phyloP scores from a whole-genome alignment of 208 protist genomes.

The Giardia duodenalis region DNA sequence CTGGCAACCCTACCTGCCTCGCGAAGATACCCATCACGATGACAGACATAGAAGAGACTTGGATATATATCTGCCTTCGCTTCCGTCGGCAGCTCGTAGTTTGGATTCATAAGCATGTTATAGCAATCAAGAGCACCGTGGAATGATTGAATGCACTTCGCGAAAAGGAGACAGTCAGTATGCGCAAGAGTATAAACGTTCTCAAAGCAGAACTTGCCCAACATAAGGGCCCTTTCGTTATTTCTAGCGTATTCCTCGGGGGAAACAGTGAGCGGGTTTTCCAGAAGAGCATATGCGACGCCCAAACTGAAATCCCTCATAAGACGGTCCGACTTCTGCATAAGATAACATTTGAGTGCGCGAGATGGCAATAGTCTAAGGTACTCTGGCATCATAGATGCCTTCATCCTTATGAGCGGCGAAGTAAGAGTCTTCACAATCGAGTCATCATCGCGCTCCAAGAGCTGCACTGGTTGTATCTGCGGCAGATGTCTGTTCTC shows the following conservation, averaged over 20 bases:
- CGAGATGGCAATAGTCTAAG: background rate
- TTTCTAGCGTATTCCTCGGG: background rate
- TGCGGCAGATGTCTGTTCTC: background rate
- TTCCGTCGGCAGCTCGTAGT: background rate
- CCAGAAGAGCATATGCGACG: background rate
- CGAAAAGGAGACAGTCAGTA: background rate
- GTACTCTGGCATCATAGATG: background rate
- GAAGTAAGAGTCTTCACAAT: background rate
- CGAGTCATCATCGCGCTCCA: background rate
- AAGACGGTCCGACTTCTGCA: background rate
- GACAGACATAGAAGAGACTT: background rate
- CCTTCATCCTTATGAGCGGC: background rate
- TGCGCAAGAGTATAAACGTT: background rate
- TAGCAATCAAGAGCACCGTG: background rate
- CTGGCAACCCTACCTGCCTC: background rate
- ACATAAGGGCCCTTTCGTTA: background rate
- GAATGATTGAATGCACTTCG: background rate
- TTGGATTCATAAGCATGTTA: background rate
- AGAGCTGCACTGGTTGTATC: background rate
- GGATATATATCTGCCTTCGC: background rate
- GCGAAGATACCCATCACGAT: background rate
- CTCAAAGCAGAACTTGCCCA: background rate
- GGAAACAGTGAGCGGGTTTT: background rate
- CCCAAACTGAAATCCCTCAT: background rate
- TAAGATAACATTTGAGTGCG: background rate